These are phyloP conservation scores for Stagonosporopsis chrysanthemi DNA, from an alignment of 2,329 filamentous ascomycete genomes.

Conservation along the genomic window DNA sequence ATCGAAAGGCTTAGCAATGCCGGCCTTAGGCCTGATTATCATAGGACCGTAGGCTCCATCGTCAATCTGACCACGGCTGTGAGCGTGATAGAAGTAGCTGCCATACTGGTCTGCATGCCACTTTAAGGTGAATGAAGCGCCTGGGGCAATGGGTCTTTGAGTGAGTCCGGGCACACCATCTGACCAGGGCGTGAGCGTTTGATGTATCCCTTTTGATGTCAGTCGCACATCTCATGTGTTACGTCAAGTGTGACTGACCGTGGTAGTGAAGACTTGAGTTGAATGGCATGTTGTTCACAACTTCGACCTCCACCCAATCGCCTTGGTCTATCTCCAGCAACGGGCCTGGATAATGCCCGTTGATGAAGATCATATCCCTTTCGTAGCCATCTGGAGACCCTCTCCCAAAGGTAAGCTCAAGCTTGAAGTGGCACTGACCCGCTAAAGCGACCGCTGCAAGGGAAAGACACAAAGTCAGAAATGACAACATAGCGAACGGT, in stretches of 20 bases:
- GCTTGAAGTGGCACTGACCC: conserved; percentile 20
- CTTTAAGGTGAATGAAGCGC: conserved; percentile 59
- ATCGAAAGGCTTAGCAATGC: conserved; percentile 57
- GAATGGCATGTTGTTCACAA: conserved; percentile 58
- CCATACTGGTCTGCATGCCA: conserved; percentile 66
- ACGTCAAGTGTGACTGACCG: conserved; percentile 36
- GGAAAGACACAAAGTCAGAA: conserved; percentile 20
- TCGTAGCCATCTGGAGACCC: conserved; percentile 35
- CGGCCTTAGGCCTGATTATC: conserved; percentile 53
- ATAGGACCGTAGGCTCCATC: conserved; percentile 68
- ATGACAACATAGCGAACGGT: conserved; percentile 20
- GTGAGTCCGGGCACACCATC: conserved; percentile 67
- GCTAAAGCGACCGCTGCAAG: conserved; percentile 19
- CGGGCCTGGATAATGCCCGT: conserved; percentile 38
- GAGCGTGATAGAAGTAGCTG: conserved; percentile 68
- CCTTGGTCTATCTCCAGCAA: conserved; percentile 29
- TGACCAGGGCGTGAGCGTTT: conserved; percentile 64
- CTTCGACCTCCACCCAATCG: conserved; percentile 40
- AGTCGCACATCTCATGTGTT: background rate
- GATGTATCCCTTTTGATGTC: conserved; percentile 53
- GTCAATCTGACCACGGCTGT: conserved; percentile 63
- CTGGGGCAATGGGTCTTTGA: conserved; percentile 61
- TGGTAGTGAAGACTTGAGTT: conserved; percentile 62
- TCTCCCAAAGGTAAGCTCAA: conserved; percentile 33
- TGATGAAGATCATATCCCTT: conserved; percentile 38